phyloP scores from a whole-genome alignment of 2,329 filamentous ascomycete genomes.

The Claviceps lovelessii region DNA sequence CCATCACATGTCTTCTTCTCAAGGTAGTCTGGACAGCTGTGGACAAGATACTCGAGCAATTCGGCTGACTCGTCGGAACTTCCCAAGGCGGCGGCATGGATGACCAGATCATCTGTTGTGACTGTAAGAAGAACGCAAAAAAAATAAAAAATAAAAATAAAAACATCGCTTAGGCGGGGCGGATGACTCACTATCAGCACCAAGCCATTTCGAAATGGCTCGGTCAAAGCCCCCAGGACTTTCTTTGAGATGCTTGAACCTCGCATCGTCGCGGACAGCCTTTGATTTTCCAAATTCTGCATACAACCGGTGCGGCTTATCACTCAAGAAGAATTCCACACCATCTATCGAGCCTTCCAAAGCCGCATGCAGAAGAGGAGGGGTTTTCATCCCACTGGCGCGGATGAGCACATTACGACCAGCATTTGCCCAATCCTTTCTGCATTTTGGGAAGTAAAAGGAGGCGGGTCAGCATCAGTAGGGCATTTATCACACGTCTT shows the following conservation, averaged over 20 bases:
- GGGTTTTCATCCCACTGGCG: slow-evolving; percentile 28
- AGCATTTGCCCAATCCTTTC: slow-evolving; percentile 56
- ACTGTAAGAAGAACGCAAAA: slow-evolving; percentile 5
- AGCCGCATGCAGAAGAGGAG: slow-evolving; percentile 49
- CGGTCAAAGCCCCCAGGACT: slow-evolving; percentile 48
- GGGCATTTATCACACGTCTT: not conserved
- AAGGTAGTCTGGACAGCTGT: slow-evolving; percentile 45
- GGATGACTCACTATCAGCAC: slow-evolving; percentile 36
- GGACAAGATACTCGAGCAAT: slow-evolving; percentile 52
- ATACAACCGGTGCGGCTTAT: slow-evolving; percentile 54
- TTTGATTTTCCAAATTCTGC: slow-evolving; percentile 49
- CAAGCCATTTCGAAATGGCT: slow-evolving; percentile 48
- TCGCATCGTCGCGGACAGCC: slow-evolving; percentile 43
- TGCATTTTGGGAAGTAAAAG: slow-evolving; percentile 7
- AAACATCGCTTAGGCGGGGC: slow-evolving; percentile 7
- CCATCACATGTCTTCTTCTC: slow-evolving; percentile 45
- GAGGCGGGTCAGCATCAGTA: not conserved
- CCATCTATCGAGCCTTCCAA: slow-evolving; percentile 44
- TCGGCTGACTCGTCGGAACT: slow-evolving; percentile 27
- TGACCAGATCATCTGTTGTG: slow-evolving; percentile 39
- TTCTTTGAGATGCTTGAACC: slow-evolving; percentile 46
- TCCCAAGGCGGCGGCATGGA: slow-evolving; percentile 51
- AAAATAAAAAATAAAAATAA: not conserved
- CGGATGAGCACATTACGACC: slow-evolving; percentile 33
- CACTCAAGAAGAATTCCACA: slow-evolving; percentile 65